Conservation (phyloP, 805 yeast species). For the Lipomyces sp. region DNA sequence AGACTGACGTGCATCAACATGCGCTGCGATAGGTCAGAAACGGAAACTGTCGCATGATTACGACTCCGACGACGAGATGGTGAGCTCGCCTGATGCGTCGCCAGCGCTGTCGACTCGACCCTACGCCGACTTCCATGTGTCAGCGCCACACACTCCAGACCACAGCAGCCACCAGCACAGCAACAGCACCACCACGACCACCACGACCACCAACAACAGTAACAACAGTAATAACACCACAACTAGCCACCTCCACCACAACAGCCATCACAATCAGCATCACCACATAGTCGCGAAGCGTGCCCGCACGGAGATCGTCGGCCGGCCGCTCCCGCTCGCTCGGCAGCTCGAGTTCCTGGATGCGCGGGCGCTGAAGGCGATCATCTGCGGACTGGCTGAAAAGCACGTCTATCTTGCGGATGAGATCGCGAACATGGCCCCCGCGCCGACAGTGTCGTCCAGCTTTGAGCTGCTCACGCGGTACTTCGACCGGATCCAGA, state of each 20-base stretch:
- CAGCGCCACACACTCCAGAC: not conserved
- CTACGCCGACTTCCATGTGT: not conserved
- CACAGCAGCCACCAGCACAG: not conserved
- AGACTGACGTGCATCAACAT: not conserved
- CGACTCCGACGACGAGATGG: constrained; percentile 28
- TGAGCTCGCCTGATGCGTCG: constrained; percentile 22
- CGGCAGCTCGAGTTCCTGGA: constrained; percentile 70
- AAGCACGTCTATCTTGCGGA: constrained; percentile 59
- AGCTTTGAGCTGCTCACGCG: constrained; percentile 50
- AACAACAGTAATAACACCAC: not conserved
- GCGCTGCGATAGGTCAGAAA: constrained; percentile 1
- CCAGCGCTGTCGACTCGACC: not conserved
- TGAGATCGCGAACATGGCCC: constrained; percentile 51
- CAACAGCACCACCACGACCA: constrained; percentile 5
- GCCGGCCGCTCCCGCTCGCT: constrained; percentile 59
- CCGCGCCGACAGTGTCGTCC: constrained; percentile 54
- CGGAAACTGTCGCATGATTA: constrained; percentile 17
- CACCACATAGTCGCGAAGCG: constrained; percentile 10
- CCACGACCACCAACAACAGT: not conserved
- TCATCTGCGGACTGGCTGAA: constrained; percentile 53
- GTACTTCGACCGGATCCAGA: constrained; percentile 45
- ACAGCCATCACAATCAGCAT: not conserved
- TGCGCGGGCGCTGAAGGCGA: constrained; percentile 49
- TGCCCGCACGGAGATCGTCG: constrained; percentile 35
- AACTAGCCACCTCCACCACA: not conserved